Percentiles rank a stretch among this genome's conserved stretches.
These are phyloP conservation scores for Schizophyllum amplum DNA, from an alignment of 1,284 basidiomycete species.

Conservation along the genomic window DNA sequence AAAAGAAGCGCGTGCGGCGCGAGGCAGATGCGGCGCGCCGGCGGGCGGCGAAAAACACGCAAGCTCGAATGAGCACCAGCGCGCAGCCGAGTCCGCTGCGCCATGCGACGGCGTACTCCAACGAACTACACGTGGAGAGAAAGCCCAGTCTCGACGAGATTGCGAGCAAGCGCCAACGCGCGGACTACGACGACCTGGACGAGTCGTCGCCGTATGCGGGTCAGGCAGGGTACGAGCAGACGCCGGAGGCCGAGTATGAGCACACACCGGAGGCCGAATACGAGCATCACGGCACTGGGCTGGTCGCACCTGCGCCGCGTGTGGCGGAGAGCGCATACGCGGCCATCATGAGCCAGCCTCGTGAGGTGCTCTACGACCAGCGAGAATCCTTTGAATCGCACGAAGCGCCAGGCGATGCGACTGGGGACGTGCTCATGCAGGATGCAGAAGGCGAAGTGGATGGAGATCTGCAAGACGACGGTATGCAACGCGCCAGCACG, in stretches of 20 bases:
- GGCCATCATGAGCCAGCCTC: neutral
- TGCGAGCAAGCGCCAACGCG: neutral
- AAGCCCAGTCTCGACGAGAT: neutral
- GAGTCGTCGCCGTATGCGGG: neutral
- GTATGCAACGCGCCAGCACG: neutral
- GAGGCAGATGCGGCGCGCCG: slow-evolving; percentile 32
- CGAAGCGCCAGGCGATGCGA: neutral
- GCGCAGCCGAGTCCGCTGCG: slow-evolving; percentile 34
- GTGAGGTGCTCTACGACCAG: neutral
- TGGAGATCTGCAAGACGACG: too few relatives aligned
- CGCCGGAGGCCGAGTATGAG: neutral
- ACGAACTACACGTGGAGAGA: neutral
- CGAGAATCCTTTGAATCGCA: neutral
- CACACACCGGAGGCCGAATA: neutral
- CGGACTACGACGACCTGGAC: neutral
- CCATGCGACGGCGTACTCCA: slow-evolving; percentile 28
- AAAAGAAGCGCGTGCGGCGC: slow-evolving; percentile 52
- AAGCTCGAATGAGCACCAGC: slow-evolving; percentile 31
- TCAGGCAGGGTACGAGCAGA: neutral
- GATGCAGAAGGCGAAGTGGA: neutral
- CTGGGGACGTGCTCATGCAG: neutral
- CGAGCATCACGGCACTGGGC: neutral
- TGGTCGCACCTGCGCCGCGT: neutral
- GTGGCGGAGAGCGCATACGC: neutral
- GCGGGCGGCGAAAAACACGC: slow-evolving; percentile 21